Evolutionary conservation across 805 yeast genomes (phyloP), one percentile per base, ranked within the genome.

Genomic region (Hanseniaspora singularis): DNA sequence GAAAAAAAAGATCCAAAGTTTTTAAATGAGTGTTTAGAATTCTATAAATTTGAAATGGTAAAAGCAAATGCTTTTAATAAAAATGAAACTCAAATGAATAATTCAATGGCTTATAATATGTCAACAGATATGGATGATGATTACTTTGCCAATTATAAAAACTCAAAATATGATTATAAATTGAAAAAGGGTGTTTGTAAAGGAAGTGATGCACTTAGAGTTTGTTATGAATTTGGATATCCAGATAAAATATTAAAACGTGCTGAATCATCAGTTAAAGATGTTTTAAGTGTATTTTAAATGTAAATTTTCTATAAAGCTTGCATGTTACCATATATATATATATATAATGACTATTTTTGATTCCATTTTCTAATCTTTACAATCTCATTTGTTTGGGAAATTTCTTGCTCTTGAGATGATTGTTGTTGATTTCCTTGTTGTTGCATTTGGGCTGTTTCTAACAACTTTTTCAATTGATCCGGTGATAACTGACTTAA

Each of bases 181-280:
- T 63, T 85, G 28, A 65, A 62, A 42, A 70, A 70, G 0, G 95
- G 95, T 0, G 72, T 86, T n/a, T 75, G 86, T 55, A 68, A 69
- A 8, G 72, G 77, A 51, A 82, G 94, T 0, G 81, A 80, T 58
- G 95, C 94, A 1, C 60, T 84, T 11, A 76, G 74, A 46, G 81
- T 84, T 10, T 95, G 95, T 0, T 69, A 72, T 54, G 62, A 77
- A 55, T 94, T 95, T 0, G 94, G 94, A 0, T 80, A 84, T 52
- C 95, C 95, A 0, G 52, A 52, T 7, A 58, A 61, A 3, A 85
- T 86, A 1, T 54, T 85, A 15, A 51, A 61, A 1, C 62, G 68
- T 32, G 94, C 94, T 1, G 53, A 56, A 27, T 19, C 19, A 33
- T 33, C 38, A 3, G 20, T 33, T 7, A 24, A 33, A 19, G 14